Base-by-base conservation (phyloP, 2,329 filamentous ascomycete genomes). In the Penicillium nordicum region DNA sequence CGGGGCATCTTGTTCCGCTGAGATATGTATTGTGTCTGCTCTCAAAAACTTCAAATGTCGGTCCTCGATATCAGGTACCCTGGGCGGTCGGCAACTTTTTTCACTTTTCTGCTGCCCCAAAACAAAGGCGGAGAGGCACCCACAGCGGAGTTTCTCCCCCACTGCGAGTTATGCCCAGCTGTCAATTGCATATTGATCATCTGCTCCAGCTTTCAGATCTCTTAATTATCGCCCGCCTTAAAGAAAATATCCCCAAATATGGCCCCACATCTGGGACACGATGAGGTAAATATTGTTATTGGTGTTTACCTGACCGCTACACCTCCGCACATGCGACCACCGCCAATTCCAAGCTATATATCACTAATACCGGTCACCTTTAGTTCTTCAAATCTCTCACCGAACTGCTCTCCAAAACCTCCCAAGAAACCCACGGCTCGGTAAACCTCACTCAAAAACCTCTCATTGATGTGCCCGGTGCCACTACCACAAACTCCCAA, bases 401-500 rank as follows among this genome's bases (percentile, higher is more conserved):
- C 46, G 61, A 63, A 38, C 73, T 79, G 52, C 70, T 79, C 45
- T 62, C 69, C 36, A 72, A 67, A 34, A 75, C 76, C 27, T 74
- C 75, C 38, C 63, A 72, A 50, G 69, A 71, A 53, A 47, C 71
- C n/a, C 72, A 71, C 36, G 77, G 77, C 61, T 78, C 76, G 21
- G 70, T 79, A 27, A 75, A 69, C 68, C 70, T 79, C 53, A 73
- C 74, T 5, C 77, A 79, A 58, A 78, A 78, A 57, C 71, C 72
- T 23, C 63, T 78, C 8, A 54, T 66, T 32, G 59, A 64, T 29
- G 54, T 60, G 52, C 53, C 53, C 21, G 53, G 53, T 36, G 53
- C 53, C 21, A 56, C 48, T 10, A 78, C 88, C 56, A 79, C 84
- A 66, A 87, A 90, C 63, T 79, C 87, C 1, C 85, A 87, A 6